phyloP scores from a whole-genome alignment of 306 rosid genomes.

The Calophaca sinica region DNA sequence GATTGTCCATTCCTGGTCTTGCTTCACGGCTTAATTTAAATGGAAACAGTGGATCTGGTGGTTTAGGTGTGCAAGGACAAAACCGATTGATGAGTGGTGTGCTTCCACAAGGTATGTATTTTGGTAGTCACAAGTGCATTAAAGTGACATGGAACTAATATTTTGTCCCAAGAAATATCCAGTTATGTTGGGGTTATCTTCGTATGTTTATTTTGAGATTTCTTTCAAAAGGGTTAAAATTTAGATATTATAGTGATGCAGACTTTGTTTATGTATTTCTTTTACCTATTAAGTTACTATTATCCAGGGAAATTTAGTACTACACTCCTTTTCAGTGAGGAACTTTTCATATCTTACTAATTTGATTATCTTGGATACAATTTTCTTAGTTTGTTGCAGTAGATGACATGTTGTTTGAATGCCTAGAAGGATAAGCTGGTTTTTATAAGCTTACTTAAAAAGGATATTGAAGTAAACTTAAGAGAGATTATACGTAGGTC shows the following conservation, averaged over 20 bases:
- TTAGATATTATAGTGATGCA: not conserved
- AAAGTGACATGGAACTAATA: not conserved
- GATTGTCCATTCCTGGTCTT: slow-evolving; percentile 91
- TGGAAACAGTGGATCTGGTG: slow-evolving; percentile 86
- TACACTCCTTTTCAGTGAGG: not conserved
- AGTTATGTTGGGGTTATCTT: not conserved
- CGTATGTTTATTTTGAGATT: not conserved
- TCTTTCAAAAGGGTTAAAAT: slow-evolving; percentile 9
- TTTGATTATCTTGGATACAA: slow-evolving; percentile 11
- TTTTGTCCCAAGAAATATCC: slow-evolving; percentile 29
- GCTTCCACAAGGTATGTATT: slow-evolving; percentile 86
- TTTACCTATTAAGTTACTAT: not conserved
- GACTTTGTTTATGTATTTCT: not conserved
- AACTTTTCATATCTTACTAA: not conserved
- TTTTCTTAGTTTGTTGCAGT: not conserved
- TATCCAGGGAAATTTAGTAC: slow-evolving; percentile 6
- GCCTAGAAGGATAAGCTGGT: too few relatives aligned
- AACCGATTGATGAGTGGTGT: slow-evolving; percentile 89
- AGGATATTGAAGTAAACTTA: too few relatives aligned
- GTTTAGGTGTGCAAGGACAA: slow-evolving; percentile 89
- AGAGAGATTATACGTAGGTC: too few relatives aligned
- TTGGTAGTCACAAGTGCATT: slow-evolving; percentile 17
- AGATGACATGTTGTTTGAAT: not conserved
- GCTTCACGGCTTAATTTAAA: slow-evolving; percentile 82
- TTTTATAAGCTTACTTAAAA: too few relatives aligned